Percentiles rank a stretch among this genome's conserved stretches.
Evolutionary conservation across 305 asterid genomes (phyloP).

Genomic region (Fraxinus greggii): DNA sequence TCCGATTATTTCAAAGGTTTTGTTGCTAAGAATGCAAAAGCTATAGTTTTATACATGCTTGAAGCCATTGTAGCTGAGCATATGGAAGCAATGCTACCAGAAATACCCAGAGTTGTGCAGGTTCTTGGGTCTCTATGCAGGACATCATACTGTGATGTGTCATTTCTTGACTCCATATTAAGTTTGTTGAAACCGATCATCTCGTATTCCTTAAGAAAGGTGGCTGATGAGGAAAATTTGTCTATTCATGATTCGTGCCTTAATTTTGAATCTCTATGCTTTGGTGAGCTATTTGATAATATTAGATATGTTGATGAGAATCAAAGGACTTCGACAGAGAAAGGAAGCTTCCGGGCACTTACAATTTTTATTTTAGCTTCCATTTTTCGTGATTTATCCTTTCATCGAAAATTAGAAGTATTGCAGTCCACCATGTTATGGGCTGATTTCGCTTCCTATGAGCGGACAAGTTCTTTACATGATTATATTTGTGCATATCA

Average conservation of each 20-base stretch:
- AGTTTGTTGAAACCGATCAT: conserved; percentile 76
- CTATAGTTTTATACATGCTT: conserved; percentile 74
- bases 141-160: conserved; percentile 70
- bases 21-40: conserved; percentile 91
- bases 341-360: conserved; percentile 55
- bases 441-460: conserved; percentile 71
- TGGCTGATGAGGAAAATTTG: conserved; percentile 57
- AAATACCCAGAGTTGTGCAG: conserved; percentile 79
- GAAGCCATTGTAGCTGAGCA: conserved; percentile 88
- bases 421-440: conserved; percentile 50
- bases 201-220: conserved; percentile 66
- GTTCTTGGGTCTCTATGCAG: conserved; percentile 73
- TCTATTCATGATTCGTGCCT: conserved; percentile 52
- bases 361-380: conserved; percentile 75
- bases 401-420: conserved; percentile 52
- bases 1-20: conserved; percentile 65
- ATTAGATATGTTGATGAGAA: conserved; percentile 37
- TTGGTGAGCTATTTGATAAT: conserved; percentile 63
- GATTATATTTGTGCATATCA: conserved; percentile 90
- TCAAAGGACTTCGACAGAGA: conserved; percentile 37
- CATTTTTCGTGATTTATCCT: conserved; percentile 70
- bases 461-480: conserved; percentile 53
- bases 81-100: conserved; percentile 91
- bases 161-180: conserved; percentile 77
- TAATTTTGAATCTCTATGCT: conserved; percentile 85